These are phyloP conservation scores for Pyrenochaeta sp. DNA, from an alignment of 2,329 filamentous ascomycete genomes.

Conservation along the genomic window DNA sequence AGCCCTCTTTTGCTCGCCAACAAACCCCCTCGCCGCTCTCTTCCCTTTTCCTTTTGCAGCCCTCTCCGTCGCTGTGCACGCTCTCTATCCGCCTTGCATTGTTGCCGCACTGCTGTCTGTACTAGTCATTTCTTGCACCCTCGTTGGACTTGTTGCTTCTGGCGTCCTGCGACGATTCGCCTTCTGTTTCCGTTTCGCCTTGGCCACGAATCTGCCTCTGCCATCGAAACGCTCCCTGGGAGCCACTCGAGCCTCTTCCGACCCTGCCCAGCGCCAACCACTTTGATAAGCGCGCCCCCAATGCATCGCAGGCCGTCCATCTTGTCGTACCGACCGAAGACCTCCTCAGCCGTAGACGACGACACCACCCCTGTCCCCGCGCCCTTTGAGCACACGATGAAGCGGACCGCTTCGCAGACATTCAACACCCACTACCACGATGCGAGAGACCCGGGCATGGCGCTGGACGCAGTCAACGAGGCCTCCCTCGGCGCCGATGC, in stretches of 20 bases:
- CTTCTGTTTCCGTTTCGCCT: constrained; percentile 11
- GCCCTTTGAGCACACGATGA: constrained; percentile 41
- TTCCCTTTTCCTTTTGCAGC: constrained; percentile 9
- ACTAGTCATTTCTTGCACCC: not conserved
- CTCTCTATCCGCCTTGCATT: constrained; percentile 13
- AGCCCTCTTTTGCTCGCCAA: not conserved
- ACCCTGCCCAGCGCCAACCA: constrained; percentile 2
- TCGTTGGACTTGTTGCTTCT: constrained; percentile 4
- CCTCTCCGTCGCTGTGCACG: constrained; percentile 16
- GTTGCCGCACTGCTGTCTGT: not conserved
- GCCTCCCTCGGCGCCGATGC: constrained; percentile 22
- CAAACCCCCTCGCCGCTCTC: not conserved
- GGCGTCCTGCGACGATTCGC: constrained; percentile 2
- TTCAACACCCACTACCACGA: constrained; percentile 40
- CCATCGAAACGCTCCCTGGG: not conserved
- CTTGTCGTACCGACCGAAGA: constrained; percentile 50
- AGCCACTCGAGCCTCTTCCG: not conserved
- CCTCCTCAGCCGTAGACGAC: constrained; percentile 55
- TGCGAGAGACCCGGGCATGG: constrained; percentile 30
- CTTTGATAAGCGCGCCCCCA: constrained; percentile 30
- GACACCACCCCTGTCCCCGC: constrained; percentile 29
- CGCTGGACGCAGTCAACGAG: constrained; percentile 43
- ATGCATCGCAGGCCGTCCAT: constrained; percentile 48
- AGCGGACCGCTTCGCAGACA: constrained; percentile 50
- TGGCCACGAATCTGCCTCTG: not conserved